Percentiles rank a stretch among this genome's conserved stretches.
Evolutionary conservation across 2,329 filamentous ascomycete species (phyloP).

Genomic region (Cordyceps militaris): DNA sequence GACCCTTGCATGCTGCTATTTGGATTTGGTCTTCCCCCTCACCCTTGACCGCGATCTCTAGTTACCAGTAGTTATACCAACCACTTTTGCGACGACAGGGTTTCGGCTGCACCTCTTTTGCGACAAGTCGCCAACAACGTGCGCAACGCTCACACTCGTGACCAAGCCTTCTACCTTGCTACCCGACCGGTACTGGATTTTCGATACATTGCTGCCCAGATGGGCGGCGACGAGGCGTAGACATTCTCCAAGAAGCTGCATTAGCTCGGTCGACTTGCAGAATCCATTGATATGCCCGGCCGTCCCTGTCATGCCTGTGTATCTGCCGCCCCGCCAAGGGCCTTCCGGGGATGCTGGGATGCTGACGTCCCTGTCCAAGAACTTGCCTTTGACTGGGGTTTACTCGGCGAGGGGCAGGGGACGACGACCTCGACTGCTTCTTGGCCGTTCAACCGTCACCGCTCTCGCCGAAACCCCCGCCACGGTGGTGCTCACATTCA

Average conservation of each 20-base stretch:
- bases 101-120: neutral
- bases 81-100: slow-evolving; percentile 8
- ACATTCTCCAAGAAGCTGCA: neutral
- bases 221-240: neutral
- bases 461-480: slow-evolving; percentile 1
- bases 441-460: neutral
- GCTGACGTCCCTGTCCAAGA: neutral
- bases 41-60: slow-evolving; percentile 8
- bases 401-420: neutral
- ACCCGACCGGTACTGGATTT: neutral
- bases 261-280: neutral
- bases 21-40: neutral
- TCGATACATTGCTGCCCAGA: neutral
- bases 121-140: slow-evolving; percentile 3
- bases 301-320: neutral
- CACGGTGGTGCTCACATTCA: neutral
- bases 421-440: neutral
- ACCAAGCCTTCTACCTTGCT: neutral
- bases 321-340: neutral
- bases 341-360: neutral
- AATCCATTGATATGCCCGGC: neutral
- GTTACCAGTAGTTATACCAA: neutral
- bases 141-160: neutral
- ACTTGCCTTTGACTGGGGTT: neutral
- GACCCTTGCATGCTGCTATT: slow-evolving; percentile 1